Evolutionary conservation across 306 rosid species (phyloP), one percentile per base, ranked within the genome.

Genomic region (Cucurbita maxima): DNA sequence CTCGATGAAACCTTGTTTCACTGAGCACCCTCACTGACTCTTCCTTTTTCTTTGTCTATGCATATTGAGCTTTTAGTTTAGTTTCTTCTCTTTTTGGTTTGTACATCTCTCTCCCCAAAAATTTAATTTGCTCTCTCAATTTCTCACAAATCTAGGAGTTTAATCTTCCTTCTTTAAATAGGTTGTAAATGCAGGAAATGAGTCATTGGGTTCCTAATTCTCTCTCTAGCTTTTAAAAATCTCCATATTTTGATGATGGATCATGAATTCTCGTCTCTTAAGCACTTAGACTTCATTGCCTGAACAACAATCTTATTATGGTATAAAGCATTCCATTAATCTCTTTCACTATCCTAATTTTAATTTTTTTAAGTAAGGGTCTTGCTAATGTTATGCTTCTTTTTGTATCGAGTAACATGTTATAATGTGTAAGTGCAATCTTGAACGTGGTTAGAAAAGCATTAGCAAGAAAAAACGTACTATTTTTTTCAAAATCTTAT

Each of bases 161-260:
- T 69, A 69, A 25, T 22, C 74, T 22, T 9, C 43, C 30, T 25
- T 10, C 7, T 22, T 68, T 25, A 0, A 25, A 25, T 5, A 38
- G 66, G 30, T 20, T 0, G 76, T n/a, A 67, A 48, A 79, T 74
- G 82, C 80, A 50, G 34, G 1, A 11, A 36, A 47, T 57, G 56
- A 54, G 50, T 54, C 4, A 5, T 30, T 25, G 36, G 41, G 43
- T 40, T 12, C 69, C 40, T 15, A 36, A 63, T 36, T 20, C 36
- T 15, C 60, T 77, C 8, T 85, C 95, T 13, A 68, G 36, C 54
- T 82, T 80, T 79, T 3, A 69, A 58, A 47, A 87, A 87, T 51
- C 73, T 79, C 7, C 15, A 71, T 36, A 58, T 88, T 69, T 67
- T 86, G 71, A 58, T 89, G 58, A 41, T 86, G 8, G 88, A 86